Evolutionary conservation across 805 yeast species (phyloP).

Genomic region (Tetrapisispora pingtungensis): DNA sequence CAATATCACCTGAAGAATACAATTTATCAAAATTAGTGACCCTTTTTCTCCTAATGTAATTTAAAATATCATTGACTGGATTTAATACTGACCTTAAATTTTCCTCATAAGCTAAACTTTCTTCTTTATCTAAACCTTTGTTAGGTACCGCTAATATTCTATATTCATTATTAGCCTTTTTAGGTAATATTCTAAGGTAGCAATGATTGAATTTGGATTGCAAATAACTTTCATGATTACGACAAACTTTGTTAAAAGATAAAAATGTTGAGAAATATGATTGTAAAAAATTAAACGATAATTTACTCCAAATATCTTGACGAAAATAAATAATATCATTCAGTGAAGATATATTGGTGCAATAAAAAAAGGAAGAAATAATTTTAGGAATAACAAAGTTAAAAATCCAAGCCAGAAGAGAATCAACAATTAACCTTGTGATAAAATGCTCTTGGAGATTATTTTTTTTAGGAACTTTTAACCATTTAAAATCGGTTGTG

Average conservation of each 20-base stretch:
- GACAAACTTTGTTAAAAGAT: slow-evolving; percentile 9
- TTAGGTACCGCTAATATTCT: slow-evolving; percentile 51
- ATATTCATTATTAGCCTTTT: slow-evolving; percentile 39
- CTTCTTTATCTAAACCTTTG: slow-evolving; percentile 29
- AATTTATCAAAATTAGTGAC: slow-evolving; percentile 27
- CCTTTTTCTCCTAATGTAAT: slow-evolving; percentile 25
- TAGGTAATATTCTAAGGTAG: slow-evolving; percentile 47
- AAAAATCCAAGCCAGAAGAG: slow-evolving; percentile 53
- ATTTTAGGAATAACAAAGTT: slow-evolving; percentile 36
- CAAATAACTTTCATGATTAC: slow-evolving; percentile 16
- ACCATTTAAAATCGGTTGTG: slow-evolving; percentile 45
- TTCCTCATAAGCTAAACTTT: slow-evolving; percentile 26
- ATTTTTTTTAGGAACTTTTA: slow-evolving; percentile 29
- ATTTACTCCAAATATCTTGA: slow-evolving; percentile 46
- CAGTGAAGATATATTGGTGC: slow-evolving; percentile 45
- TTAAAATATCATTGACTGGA: slow-evolving; percentile 35
- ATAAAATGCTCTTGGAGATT: slow-evolving; percentile 36
- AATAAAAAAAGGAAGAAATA: slow-evolving; percentile 50
- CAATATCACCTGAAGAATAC: slow-evolving; percentile 38
- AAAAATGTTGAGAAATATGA: slow-evolving; percentile 36
- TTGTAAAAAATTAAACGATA: slow-evolving; percentile 35
- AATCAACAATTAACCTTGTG: slow-evolving; percentile 30
- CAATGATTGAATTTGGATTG: slow-evolving; percentile 30
- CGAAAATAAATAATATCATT: slow-evolving; percentile 40
- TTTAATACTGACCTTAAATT: slow-evolving; percentile 32